These are phyloP conservation scores for Erigeron philadelphicus DNA, from an alignment of 140 eudicot species.

Conservation along the genomic window DNA sequence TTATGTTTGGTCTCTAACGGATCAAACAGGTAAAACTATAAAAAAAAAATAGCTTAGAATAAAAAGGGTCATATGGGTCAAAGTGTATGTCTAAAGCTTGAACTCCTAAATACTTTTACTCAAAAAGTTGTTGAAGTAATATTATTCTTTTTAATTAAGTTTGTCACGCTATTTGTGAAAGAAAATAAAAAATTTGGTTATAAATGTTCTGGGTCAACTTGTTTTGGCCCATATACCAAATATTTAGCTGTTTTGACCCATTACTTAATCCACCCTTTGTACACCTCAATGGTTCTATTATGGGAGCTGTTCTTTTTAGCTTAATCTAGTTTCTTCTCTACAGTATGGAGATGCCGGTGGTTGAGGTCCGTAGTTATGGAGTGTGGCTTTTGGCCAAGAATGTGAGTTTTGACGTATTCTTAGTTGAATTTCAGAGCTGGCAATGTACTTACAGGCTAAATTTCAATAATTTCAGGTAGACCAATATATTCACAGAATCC, in stretches of 20 bases:
- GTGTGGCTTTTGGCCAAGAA: slow-evolving; percentile 95
- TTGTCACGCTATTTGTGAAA: not conserved
- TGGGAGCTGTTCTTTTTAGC: slow-evolving; percentile 10
- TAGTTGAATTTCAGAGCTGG: slow-evolving; percentile 14
- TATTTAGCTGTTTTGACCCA: not conserved
- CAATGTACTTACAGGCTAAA: not conserved
- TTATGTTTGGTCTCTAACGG: not conserved
- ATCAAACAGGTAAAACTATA: not conserved
- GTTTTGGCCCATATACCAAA: not conserved
- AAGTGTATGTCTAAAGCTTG: not conserved
- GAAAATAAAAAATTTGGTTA: not conserved
- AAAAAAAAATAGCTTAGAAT: not conserved
- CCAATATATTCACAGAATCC: slow-evolving; percentile 81
- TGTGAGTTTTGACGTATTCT: slow-evolving; percentile 41
- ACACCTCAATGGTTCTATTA: not conserved
- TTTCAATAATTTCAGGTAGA: slow-evolving; percentile 59
- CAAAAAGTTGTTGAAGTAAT: not conserved
- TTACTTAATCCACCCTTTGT: not conserved
- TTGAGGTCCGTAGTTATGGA: slow-evolving; percentile 86
- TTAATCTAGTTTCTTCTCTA: slow-evolving; percentile 27
- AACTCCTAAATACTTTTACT: not conserved
- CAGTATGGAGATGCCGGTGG: slow-evolving; percentile 99
- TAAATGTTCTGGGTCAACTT: not conserved
- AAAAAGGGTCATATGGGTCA: not conserved
- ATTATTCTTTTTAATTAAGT: not conserved